phyloP scores from a whole-genome alignment of 768 basidiomycete species.

The Tylopilus vinaceipallidus region DNA sequence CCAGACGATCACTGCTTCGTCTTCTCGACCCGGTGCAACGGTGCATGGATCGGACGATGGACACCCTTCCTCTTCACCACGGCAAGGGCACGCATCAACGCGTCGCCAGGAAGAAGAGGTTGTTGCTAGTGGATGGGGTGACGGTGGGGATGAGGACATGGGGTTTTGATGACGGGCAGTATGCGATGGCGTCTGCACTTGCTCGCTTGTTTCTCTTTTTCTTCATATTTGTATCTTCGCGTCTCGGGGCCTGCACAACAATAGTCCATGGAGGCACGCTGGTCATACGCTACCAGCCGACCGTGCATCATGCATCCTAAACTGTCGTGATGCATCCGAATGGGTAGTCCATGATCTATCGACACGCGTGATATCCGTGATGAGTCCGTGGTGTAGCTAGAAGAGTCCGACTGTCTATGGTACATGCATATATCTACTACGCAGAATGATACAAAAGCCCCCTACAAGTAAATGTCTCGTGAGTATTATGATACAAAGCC shows the following conservation, averaged over 20 bases:
- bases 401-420: not conserved
- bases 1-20: slow-evolving; percentile 17
- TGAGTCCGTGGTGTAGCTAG: slow-evolving; percentile 13
- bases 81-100: slow-evolving; percentile 27
- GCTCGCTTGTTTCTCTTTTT: not conserved
- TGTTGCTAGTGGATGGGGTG: slow-evolving; percentile 68
- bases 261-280: slow-evolving; percentile 8
- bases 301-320: not conserved
- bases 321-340: no score
- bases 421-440: not conserved
- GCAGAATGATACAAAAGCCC: slow-evolving; percentile 2
- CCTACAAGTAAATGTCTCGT: not conserved
- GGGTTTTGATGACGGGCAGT: slow-evolving; percentile 44
- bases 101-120: slow-evolving; percentile 57
- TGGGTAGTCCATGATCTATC: not conserved
- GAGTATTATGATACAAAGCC: slow-evolving; percentile 3
- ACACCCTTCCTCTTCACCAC: slow-evolving; percentile 21
- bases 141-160: slow-evolving; percentile 68
- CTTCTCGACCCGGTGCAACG: slow-evolving; percentile 22
- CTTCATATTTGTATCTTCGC: slow-evolving; percentile 16
- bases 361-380: not conserved
- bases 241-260: slow-evolving; percentile 13
- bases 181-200: slow-evolving; percentile 1
- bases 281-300: slow-evolving; percentile 11
- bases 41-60: slow-evolving; percentile 25